phyloP scores from a whole-genome alignment of 78 protist species.

The Dictyostelium firmibasis region DNA sequence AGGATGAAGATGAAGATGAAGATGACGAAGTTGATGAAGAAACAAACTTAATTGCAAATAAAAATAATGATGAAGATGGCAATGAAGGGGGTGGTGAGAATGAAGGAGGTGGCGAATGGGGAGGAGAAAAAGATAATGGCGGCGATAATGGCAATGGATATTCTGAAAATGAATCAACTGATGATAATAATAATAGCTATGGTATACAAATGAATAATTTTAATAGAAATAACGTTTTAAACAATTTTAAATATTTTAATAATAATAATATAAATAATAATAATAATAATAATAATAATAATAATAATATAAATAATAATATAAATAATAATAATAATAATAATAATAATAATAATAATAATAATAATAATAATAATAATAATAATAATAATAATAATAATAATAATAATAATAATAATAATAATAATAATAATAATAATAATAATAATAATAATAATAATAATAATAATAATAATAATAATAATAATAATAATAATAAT shows the following conservation, averaged over 20 bases:
- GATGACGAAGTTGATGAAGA: not conserved
- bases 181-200: too few relatives aligned
- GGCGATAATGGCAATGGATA: not conserved
- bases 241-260: too few relatives aligned
- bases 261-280: too few relatives aligned
- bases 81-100: not conserved
- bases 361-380: too few relatives aligned
- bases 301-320: too few relatives aligned
- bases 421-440: not conserved
- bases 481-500: not conserved
- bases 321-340: too few relatives aligned
- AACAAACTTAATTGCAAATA: not conserved
- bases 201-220: not conserved
- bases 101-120: not conserved
- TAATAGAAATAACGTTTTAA: too few relatives aligned
- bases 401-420: not conserved
- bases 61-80: not conserved
- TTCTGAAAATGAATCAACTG: not conserved
- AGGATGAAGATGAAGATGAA: not conserved
- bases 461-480: not conserved
- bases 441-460: not conserved
- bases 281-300: too few relatives aligned
- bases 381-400: not conserved
- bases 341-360: too few relatives aligned
- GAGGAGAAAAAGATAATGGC: not conserved